Evolutionary conservation across 2,329 filamentous ascomycete genomes (phyloP), one percentile per base, ranked within the genome.

Genomic region (Neocatenulostroma microsporum): DNA sequence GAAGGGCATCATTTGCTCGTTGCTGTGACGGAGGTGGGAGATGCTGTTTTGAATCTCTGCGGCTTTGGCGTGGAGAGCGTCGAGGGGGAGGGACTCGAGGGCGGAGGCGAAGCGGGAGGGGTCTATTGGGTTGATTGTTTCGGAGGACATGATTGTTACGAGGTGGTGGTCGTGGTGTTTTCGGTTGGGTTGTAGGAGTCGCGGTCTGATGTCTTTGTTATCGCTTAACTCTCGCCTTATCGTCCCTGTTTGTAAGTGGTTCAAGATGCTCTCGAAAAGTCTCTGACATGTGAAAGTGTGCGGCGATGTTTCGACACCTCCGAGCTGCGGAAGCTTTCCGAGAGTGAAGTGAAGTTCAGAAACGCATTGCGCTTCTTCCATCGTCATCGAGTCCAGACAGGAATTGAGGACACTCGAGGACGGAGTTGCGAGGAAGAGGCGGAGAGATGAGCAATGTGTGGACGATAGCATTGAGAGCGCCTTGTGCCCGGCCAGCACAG

Each of bases 21-120:
- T 88, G 45, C 78, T 83, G 58, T 78, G 78, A 52, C 80, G 73
- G 18, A 88, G 76, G 60, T 88, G 82, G 17, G 73, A 70, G 55
- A 87, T 80, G 50, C 71, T 76, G 70, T 86, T 87, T 57, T 75
- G 76, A 44, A 88, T 70, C 60, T 88, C 84, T 54, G 82, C 74
- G 41, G 81, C 74, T 62, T 87, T 87, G 61, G 82, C 70, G 62
- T 82, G 78, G 5, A 88, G 77, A 39, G 72, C 72, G 44, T 73
- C 70, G 47, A 80, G 58, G 26, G 81, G 74, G 38, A 88, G 76
- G 42, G 79, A 74, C 47, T 71, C 67, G 47, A 88, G 70, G 17
- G 83, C 83, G 43, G 69, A 66, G 54, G 55, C 53, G 45, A 62
- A 62, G 40, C 48, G 46, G 5, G 39, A 40, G 5, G 56, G 48